These are phyloP conservation scores for Alloteropsis semialata DNA, from an alignment of 176 grass and related monocot genomes.

Conservation along the genomic window DNA sequence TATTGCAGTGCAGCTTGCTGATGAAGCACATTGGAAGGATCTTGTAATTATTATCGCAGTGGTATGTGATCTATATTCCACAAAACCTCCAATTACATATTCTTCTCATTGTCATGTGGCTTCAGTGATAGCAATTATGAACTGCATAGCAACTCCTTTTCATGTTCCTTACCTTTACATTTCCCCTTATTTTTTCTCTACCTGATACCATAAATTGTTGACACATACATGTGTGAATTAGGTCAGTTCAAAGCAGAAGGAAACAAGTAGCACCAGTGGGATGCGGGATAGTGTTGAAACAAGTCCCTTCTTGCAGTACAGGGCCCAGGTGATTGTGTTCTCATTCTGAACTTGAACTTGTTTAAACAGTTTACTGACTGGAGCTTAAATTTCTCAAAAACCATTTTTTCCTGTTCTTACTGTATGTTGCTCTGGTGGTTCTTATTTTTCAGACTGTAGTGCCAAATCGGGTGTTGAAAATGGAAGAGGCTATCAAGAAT, in stretches of 20 bases:
- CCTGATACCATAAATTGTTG: neutral
- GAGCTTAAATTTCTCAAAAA: neutral
- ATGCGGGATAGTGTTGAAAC: constrained; percentile 79
- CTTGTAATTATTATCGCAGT: constrained; percentile 96
- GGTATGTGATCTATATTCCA: constrained; percentile 45
- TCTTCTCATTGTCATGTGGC: neutral
- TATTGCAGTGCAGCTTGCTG: constrained; percentile 75
- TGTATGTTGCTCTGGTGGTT: constrained; percentile 19
- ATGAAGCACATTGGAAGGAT: constrained; percentile 79
- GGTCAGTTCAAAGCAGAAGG: constrained; percentile 97
- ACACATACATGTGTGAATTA: constrained; percentile 28
- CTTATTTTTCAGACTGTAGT: constrained; percentile 63
- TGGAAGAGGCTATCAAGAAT: constrained; percentile 82
- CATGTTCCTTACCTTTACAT: neutral
- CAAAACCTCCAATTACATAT: neutral
- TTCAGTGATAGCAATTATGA: neutral
- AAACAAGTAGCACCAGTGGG: constrained; percentile 89
- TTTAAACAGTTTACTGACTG: neutral
- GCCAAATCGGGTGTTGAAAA: constrained; percentile 54
- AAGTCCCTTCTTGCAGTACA: constrained; percentile 68
- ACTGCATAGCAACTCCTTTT: neutral
- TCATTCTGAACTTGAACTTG: neutral
- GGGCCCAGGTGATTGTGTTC: constrained; percentile 56
- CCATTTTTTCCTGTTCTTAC: neutral
- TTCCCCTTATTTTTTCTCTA: neutral